Evolutionary conservation across 2,329 filamentous ascomycete species (phyloP).

Genomic region (Calonectria fujianensis): DNA sequence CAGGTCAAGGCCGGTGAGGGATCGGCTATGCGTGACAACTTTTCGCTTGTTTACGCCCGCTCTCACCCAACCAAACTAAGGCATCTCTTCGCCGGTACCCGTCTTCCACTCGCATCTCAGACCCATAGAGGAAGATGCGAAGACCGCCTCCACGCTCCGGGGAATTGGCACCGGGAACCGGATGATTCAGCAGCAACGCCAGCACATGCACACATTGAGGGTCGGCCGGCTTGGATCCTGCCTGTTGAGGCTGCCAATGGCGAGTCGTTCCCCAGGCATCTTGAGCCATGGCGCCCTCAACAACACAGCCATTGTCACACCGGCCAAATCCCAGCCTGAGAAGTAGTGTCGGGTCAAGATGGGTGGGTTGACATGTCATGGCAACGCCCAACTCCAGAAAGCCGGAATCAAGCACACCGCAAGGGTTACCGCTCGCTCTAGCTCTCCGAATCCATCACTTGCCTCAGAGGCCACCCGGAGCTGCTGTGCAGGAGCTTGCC

Average conservation of each 20-base stretch:
- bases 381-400: slow-evolving; percentile 42
- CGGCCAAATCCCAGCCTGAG: background rate
- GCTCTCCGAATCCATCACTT: slow-evolving; percentile 18
- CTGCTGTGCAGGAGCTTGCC: slow-evolving; percentile 41
- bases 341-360: background rate
- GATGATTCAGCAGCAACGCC: slow-evolving; percentile 11
- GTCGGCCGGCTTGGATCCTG: slow-evolving; percentile 15
- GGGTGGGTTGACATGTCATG: slow-evolving; percentile 35
- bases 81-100: slow-evolving; percentile 32
- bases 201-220: background rate
- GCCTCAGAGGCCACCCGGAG: slow-evolving; percentile 36
- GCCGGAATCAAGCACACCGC: slow-evolving; percentile 44
- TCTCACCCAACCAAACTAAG: slow-evolving; percentile 44
- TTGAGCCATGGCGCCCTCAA: slow-evolving; percentile 4
- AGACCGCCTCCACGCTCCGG: slow-evolving; percentile 26
- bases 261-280: background rate
- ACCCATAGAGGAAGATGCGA: slow-evolving; percentile 46
- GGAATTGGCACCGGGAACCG: background rate
- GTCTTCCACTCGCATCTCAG: slow-evolving; percentile 51
- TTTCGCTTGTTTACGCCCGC: slow-evolving; percentile 51
- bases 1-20: slow-evolving; percentile 52
- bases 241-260: slow-evolving; percentile 16
- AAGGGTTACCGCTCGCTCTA: slow-evolving; percentile 34
- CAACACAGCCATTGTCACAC: slow-evolving; percentile 1
- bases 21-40: slow-evolving; percentile 46